Conservation (phyloP, 345 rosid species). For the Camelina hispida region DNA sequence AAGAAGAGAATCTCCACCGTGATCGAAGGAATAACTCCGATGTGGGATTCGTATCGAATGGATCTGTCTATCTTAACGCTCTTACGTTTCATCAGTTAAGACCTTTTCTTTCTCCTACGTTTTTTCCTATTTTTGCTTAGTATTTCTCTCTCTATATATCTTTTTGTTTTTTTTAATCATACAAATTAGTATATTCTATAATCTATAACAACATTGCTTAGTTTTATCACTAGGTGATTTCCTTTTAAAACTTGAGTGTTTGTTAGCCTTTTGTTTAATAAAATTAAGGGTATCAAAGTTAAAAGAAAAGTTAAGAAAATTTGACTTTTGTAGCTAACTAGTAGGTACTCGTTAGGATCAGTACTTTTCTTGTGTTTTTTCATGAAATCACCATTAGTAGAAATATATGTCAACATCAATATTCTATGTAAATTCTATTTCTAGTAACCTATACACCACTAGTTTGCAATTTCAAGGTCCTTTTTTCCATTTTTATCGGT, state of each 20-base stretch:
- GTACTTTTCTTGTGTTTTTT: neutral
- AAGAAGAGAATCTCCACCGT: slow-evolving; percentile 43
- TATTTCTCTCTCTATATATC: neutral
- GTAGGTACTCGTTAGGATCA: slow-evolving; percentile 25
- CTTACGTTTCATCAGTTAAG: slow-evolving; percentile 71
- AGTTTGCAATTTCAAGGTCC: neutral
- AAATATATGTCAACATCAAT: slow-evolving; percentile 34
- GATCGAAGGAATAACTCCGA: slow-evolving; percentile 37
- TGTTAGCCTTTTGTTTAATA: neutral
- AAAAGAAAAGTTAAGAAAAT: slow-evolving; percentile 3
- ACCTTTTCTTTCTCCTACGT: slow-evolving; percentile 28
- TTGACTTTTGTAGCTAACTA: slow-evolving; percentile 28
- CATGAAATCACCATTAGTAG: slow-evolving; percentile 9
- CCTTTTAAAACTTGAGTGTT: neutral
- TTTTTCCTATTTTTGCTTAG: slow-evolving; percentile 18
- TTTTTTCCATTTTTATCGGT: neutral
- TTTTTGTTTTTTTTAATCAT: neutral
- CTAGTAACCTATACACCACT: slow-evolving; percentile 13
- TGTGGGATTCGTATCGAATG: slow-evolving; percentile 50
- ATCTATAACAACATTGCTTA: slow-evolving; percentile 7
- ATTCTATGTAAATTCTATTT: slow-evolving; percentile 30
- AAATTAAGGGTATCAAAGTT: neutral
- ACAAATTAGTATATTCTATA: neutral
- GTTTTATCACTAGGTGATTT: slow-evolving; percentile 18
- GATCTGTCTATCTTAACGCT: slow-evolving; percentile 63